Base-by-base conservation (phyloP, 2,329 filamentous ascomycete genomes). In the Pseudogymnoascus sp. region DNA sequence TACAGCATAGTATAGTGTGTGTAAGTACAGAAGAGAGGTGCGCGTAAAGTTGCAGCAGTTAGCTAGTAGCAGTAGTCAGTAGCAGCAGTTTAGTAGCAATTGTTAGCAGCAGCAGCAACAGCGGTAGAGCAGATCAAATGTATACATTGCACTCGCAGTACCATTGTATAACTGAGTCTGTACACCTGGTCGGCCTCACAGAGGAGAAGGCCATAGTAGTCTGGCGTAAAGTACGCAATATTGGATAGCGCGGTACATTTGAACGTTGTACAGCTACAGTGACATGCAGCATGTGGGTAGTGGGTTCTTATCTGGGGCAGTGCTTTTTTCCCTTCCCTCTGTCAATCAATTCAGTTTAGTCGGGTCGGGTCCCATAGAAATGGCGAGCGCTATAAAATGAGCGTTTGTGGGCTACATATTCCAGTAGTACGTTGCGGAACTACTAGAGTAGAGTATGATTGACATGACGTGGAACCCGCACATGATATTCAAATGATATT, bases 261-360 rank as follows among this genome's bases (percentile, higher is more conserved):
- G n/a, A 11, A 5, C 2, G 22, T 54, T 33, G 43, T 28, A 47
- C n/a, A 54, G 25, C 5, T 54, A 54, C 43, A 54, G 43, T 54
- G 43, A 54, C 43, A 54, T 54, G 9, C 41, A 47, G 41, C 25
- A 30, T 30, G 43, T 54, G 43, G 43, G 28, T 54, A 18, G 25
- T 54, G 43, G 43, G 43, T 33, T 54, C 43, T 54, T 54, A 54
- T 33, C 43, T 54, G 43, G 43, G 43, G 43, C 43, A 54, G 43
- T 33, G 43, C 43, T 22, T 54, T 54, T 54, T 50, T 54, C 22
- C 22, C 22, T 54, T 33, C 25, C 43, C 22, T 25, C 22, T 54
- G 43, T 54, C 43, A 54, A 54, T 54, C 43, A 54, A 54, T 54
- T 18, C 43, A 33, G 43, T 33, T 33, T 36, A 36, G 35, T 50